Percentiles rank a stretch among this genome's conserved stretches.
Conservation (phyloP, 257 asterid species). For the Jaltomata sinuosa region DNA sequence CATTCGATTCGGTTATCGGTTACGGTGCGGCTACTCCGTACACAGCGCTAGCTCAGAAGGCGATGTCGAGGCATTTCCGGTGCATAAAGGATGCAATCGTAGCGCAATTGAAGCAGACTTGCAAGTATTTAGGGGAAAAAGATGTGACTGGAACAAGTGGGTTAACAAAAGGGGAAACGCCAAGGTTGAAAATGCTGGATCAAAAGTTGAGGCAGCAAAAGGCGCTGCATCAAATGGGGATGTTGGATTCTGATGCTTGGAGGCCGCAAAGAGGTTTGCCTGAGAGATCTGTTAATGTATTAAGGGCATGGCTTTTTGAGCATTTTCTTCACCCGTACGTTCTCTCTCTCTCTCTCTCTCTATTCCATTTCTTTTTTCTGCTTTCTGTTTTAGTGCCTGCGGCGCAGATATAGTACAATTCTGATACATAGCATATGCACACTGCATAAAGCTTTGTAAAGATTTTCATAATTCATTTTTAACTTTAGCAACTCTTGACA, state of each 20-base stretch:
- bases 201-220: slow-evolving; percentile 57
- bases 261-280: slow-evolving; percentile 87
- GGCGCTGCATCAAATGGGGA: slow-evolving; percentile 49
- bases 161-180: slow-evolving; percentile 74
- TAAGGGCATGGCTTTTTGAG: slow-evolving; percentile 83
- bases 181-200: slow-evolving; percentile 52
- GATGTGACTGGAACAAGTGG: slow-evolving; percentile 24
- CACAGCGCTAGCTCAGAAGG: slow-evolving; percentile 62
- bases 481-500: not conserved
- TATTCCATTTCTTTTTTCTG: not conserved
- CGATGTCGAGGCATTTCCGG: slow-evolving; percentile 78
- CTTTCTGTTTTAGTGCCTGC: not conserved
- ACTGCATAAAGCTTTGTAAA: not conserved
- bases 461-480: not conserved
- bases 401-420: not conserved
- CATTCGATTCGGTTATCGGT: slow-evolving; percentile 52
- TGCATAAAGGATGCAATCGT: slow-evolving; percentile 61
- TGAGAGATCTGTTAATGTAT: slow-evolving; percentile 50
- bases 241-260: slow-evolving; percentile 67
- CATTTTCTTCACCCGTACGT: slow-evolving; percentile 80
- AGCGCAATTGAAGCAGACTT: slow-evolving; percentile 40
- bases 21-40: slow-evolving; percentile 53
- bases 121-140: slow-evolving; percentile 61
- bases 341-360: slow-evolving; percentile 1
- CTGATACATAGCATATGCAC: not conserved